Evolutionary conservation across 345 rosid genomes (phyloP).

Genomic region (Punica granatum): DNA sequence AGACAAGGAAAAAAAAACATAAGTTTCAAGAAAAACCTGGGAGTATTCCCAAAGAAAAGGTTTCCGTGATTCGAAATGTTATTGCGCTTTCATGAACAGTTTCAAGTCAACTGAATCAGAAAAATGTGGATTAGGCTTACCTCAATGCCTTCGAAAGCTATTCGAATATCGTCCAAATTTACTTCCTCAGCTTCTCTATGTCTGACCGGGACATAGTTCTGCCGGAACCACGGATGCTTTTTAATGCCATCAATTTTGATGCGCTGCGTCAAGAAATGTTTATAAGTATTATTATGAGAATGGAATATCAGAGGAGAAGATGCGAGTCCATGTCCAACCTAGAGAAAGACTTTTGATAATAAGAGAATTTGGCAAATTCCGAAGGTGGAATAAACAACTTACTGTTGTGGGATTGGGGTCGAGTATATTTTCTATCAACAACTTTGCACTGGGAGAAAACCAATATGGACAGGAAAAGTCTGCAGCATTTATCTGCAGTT

Average conservation of each 20-base stretch:
- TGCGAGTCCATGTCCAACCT: conserved; percentile 1
- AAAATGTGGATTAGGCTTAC: conserved; percentile 26
- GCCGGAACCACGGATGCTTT: conserved; percentile 59
- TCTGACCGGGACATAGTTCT: conserved; percentile 48
- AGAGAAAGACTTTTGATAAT: too few species aligned
- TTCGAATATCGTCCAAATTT: conserved; percentile 66
- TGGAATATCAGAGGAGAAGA: not conserved
- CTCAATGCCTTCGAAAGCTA: conserved; percentile 85
- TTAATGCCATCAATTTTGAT: conserved; percentile 50
- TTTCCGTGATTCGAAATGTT: not conserved
- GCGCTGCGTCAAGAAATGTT: conserved; percentile 56
- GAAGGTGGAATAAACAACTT: conserved; percentile 24
- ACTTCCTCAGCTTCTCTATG: conserved; percentile 49
- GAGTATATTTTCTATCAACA: conserved; percentile 65
- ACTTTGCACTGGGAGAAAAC: conserved; percentile 68
- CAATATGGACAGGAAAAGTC: conserved; percentile 71
- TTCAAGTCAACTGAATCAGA: not conserved
- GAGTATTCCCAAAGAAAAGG: not conserved
- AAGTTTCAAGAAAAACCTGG: not conserved
- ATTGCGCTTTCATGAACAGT: not conserved
- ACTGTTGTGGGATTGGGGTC: conserved; percentile 74
- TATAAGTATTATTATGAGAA: not conserved
- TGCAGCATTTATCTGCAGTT: conserved; percentile 59
- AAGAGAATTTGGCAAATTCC: not conserved
- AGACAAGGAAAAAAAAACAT: not conserved